Evolutionary conservation across 2,329 filamentous ascomycete species (phyloP), one percentile per base, ranked within the genome.

Genomic region (Pestalotiopsis sp.): DNA sequence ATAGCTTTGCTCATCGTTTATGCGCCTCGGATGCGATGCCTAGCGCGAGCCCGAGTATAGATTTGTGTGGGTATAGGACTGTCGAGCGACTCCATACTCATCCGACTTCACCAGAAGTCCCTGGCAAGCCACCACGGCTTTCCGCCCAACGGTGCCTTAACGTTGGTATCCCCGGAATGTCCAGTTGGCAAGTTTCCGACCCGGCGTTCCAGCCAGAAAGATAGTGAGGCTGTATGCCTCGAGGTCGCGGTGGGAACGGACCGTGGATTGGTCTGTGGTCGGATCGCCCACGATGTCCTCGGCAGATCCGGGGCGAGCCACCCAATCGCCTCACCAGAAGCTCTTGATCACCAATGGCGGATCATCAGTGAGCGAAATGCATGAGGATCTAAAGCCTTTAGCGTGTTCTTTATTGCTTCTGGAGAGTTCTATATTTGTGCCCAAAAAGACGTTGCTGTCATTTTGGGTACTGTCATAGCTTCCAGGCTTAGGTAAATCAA

Each of bases 1-100:
- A 62, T 20, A 62, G 31, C 27, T 40, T 36, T 52, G 25, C 25
- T 41, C 25, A 40, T 62, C 57, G 59, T 62, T 62, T 62, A 62
- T 62, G 59, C 59, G 59, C 25, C 59, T 12, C 31, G 13, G 59
- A 23, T n/a, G 17, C 17, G 20, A 52, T 52, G 20, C 45, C 45
- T 52, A 52, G 45, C 45, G 45, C 45, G 14, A n/a, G 20, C 17
- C 45, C 45, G 45, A 52, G 45, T 52, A 52, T 52, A 52, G 45
- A 31, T 20, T n/a, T 52, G 45, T 52, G 45, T 52, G 17, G 45
- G n/a, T 52, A 52, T 52, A 52, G 45, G 9, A 52, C 17, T 9
- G 17, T 4, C 41, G 45, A 20, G n/a, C 45, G 17, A 4, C 7
- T 20, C 45, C 17, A 52, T 20, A n/a, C 20, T 52, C 41, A n/a